Evolutionary conservation across 108 stramenopile genomes (phyloP), one percentile per base, ranked within the genome.

Genomic region (Discostella stelligeroides): DNA sequence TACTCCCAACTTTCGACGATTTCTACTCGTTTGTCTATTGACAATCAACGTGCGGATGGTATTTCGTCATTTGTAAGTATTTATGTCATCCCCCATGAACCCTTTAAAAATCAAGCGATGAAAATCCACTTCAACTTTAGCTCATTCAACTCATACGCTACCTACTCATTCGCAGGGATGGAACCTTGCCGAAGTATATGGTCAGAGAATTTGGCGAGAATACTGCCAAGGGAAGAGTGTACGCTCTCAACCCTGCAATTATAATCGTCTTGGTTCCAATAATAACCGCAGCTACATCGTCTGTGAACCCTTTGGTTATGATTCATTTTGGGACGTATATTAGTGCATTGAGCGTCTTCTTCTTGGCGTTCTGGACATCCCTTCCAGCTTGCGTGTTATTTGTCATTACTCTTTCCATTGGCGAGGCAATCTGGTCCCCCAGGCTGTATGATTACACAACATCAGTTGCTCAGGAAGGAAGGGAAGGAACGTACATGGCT

Each of bases 401-500:
- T 72, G 87, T 91, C 14, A 51, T 85, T 10, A 59, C 86, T n/a
- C 77, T 94, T 43, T 85, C 83, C 0, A 74, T 94, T 45, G 92
- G 92, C 14, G 92, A 94, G 76, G 88, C 90, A 7, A 72, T 90
- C 14, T 94, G 92, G 92, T 82, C 73, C 15, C 92, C 92, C 1
- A 70, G 92, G 23, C 62, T 91, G 42, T 85, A 90, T 56, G 92
- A 94, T 72, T 91, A 88, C 58, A 88, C 88, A n/a, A 86, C 86
- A 60, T 75, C 72, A 14, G 84, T 94, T 0, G 79, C 82, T 20
- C 66, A 75, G 30, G 90, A 91, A 73, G 90, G 92, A 15, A 57
- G 88, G 41, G 92, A 94, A 58, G 92, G 90, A 20, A 87, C 88
- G 7, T 94, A 88, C 73, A 89, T 89, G 85, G 92, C 92, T 0